These are phyloP conservation scores for Quercus tomentella DNA, from an alignment of 331 rosid genomes.

Conservation along the genomic window DNA sequence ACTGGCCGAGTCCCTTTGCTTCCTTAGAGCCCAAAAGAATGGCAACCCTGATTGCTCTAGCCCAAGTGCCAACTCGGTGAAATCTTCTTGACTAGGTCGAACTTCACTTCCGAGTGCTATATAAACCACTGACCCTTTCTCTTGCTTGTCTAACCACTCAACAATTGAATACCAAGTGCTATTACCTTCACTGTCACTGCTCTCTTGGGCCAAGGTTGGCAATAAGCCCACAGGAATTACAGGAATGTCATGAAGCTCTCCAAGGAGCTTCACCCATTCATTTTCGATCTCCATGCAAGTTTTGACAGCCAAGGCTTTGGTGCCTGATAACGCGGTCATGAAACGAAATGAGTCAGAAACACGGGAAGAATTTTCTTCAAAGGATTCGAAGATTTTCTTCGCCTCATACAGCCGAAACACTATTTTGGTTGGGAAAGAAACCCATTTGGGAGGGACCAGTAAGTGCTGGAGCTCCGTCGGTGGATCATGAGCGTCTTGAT, in stretches of 20 bases:
- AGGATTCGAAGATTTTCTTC: neutral
- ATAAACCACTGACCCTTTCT: constrained; percentile 30
- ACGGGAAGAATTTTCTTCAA: neutral
- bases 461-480: neutral
- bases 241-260: neutral
- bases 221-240: constrained; percentile 22
- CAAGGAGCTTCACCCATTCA: neutral
- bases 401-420: neutral
- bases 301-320: neutral
- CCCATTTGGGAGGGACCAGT: neutral
- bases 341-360: neutral
- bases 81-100: constrained; percentile 11
- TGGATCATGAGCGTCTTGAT: neutral
- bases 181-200: neutral
- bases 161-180: neutral
- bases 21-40: constrained; percentile 2
- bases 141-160: constrained; percentile 18
- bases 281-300: neutral
- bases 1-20: neutral
- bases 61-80: constrained; percentile 37
- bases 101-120: constrained; percentile 43
- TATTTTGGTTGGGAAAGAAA: neutral
- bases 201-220: neutral
- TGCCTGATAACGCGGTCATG: neutral
- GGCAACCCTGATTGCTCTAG: constrained; percentile 31